These are phyloP conservation scores for Candida xiaguanensis DNA, from an alignment of 805 yeast species.

Conservation along the genomic window DNA sequence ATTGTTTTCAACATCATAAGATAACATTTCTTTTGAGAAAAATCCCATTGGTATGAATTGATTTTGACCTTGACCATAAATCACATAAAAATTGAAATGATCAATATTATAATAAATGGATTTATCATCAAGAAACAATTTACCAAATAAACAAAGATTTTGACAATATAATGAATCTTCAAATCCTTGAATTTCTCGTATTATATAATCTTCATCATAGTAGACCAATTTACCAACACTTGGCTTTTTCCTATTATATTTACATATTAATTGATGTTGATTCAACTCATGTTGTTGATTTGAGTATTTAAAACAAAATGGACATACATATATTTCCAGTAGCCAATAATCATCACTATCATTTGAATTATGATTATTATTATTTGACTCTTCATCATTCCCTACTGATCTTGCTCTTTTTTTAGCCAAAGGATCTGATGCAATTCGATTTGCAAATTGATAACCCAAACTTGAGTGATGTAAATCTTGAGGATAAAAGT, in stretches of 20 bases:
- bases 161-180: conserved; percentile 71
- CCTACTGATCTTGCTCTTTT: conserved; percentile 2
- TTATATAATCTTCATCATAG: conserved; percentile 47
- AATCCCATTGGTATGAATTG: conserved; percentile 72
- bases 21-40: conserved; percentile 80
- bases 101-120: conserved; percentile 80
- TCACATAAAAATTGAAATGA: conserved; percentile 73
- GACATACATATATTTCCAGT: conserved; percentile 67
- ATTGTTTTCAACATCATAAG: conserved; percentile 74
- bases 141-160: conserved; percentile 77
- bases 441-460: conserved; percentile 23
- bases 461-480: conserved; percentile 46
- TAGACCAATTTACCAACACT: conserved; percentile 68
- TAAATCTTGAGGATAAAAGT: conserved; percentile 41
- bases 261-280: conserved; percentile 49
- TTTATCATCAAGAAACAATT: conserved; percentile 84
- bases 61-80: conserved; percentile 47
- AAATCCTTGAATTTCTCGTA: conserved; percentile 66
- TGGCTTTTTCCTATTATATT: conserved; percentile 26
- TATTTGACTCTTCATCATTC: not conserved
- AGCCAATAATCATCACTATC: conserved; percentile 45
- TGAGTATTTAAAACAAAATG: conserved; percentile 80
- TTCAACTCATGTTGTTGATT: conserved; percentile 41
- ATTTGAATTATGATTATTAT: not conserved
- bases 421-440: conserved; percentile 13